phyloP scores from a whole-genome alignment of 148 eudicot species.

The Pouteria glomerata region DNA sequence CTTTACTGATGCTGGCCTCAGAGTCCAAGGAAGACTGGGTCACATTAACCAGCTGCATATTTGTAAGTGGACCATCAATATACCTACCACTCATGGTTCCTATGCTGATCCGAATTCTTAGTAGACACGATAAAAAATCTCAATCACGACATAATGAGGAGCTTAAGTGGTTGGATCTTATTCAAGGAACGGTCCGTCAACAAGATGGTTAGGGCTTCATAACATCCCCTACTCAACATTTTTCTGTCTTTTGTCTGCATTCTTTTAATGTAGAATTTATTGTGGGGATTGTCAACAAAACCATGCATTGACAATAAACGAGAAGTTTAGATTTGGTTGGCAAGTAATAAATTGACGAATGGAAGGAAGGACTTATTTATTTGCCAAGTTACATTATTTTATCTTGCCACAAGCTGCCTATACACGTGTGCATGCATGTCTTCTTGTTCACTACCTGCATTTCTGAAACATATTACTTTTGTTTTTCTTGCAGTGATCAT shows the following conservation, averaged over 20 bases:
- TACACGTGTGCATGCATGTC: background rate
- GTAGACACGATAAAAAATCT: background rate
- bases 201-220: background rate
- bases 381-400: background rate
- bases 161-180: background rate
- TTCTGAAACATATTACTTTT: conserved; percentile 4
- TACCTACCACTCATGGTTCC: no score
- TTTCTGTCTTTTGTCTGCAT: background rate
- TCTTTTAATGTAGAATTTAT: background rate
- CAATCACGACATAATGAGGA: background rate
- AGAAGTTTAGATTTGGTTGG: background rate
- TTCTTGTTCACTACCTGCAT: background rate
- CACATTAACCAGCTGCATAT: no score
- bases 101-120: background rate
- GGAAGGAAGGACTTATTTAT: background rate
- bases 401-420: background rate
- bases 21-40: no score
- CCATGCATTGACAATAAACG: background rate
- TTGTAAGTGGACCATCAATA: no score
- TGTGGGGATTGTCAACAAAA: background rate
- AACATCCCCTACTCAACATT: no score
- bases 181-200: background rate
- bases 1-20: no score
- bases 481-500: conserved; percentile 73
- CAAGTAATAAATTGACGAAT: no score